These are phyloP conservation scores for Linnemannia zychae DNA, from an alignment of 192 early-diverging fungal genomes.

Conservation along the genomic window DNA sequence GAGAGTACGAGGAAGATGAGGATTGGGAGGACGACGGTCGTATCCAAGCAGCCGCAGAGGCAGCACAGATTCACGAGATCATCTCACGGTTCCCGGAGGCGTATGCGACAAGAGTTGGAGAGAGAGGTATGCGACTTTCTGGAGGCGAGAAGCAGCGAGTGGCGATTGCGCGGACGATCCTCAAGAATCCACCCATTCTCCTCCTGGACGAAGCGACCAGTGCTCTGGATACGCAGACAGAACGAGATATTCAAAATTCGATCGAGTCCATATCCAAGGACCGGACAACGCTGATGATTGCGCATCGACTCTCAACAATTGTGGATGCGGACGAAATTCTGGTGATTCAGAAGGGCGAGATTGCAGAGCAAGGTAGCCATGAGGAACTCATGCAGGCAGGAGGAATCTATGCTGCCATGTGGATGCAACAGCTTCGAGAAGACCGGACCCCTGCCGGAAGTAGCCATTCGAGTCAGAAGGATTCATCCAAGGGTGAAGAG, in stretches of 20 bases:
- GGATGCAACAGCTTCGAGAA: slow-evolving; percentile 70
- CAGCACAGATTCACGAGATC: slow-evolving; percentile 87
- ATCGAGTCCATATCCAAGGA: slow-evolving; percentile 77
- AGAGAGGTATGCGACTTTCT: slow-evolving; percentile 81
- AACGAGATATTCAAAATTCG: slow-evolving; percentile 81
- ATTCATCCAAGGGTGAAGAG: slow-evolving; percentile 52
- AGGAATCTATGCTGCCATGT: slow-evolving; percentile 88
- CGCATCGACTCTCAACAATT: slow-evolving; percentile 89
- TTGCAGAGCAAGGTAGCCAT: slow-evolving; percentile 87
- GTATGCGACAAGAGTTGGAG: slow-evolving; percentile 81
- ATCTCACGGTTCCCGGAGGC: slow-evolving; percentile 82
- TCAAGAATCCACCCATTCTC: slow-evolving; percentile 72
- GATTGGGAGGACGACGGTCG: slow-evolving; percentile 51
- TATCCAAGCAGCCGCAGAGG: slow-evolving; percentile 77
- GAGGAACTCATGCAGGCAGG: slow-evolving; percentile 70
- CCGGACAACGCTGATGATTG: slow-evolving; percentile 90
- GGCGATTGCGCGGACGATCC: slow-evolving; percentile 89
- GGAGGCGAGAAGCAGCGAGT: slow-evolving; percentile 94
- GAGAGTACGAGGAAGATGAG: slow-evolving; percentile 40
- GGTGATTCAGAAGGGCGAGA: slow-evolving; percentile 83
- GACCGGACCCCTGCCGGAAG: slow-evolving; percentile 24
- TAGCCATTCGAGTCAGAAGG: slow-evolving; percentile 52
- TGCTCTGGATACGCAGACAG: slow-evolving; percentile 73
- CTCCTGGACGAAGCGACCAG: slow-evolving; percentile 77
- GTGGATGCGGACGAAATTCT: slow-evolving; percentile 86